Base-by-base conservation (phyloP, 2,329 filamentous ascomycete genomes). In the Leptodontidium sp. region DNA sequence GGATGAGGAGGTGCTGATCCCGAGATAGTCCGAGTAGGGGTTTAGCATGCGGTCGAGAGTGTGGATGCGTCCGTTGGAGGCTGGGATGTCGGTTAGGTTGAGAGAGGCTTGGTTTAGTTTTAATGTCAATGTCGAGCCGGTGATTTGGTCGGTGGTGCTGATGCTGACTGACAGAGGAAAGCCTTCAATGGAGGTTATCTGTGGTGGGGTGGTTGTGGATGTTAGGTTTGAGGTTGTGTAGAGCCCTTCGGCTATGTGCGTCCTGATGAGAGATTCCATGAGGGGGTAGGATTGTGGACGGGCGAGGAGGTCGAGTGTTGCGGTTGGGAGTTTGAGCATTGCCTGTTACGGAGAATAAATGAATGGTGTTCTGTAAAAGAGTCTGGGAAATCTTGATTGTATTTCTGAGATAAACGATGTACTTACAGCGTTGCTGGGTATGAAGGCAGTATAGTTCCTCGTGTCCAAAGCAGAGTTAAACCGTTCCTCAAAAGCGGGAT, bases 401-500 rank as follows among this genome's bases (percentile, higher is more conserved):
- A n/a, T 32, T 11, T 29, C 6, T 15, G 6, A 29, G 14, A 17
- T 38, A 2, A n/a, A 17, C 14, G 26, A 14, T 32, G 29, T 2
- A 21, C 53, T 57, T 38, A 57, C 53, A n/a, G 29, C 53, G 35
- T 57, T 21, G 17, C 29, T 57, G 14, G 53, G 53, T 17, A 15
- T 14, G 26, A 57, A 57, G 2, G 15, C 29, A n/a, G 53, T 57
- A 12, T 57, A 57, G 14, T 57, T 57, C 29, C 53, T 35, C 2
- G 29, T 21, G 26, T 57, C 53, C 14, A 57, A 29, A 7, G 29
- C 24, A 38, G 53, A 57, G 53, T 57, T 57, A 29, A 57, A 57
- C 1, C 53, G 29, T 57, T 57, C 53, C 35, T 57, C 53, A 6
- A 57, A 57, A 4, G 53, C 53, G 14, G 53, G 53, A 57, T 57